Conservation (phyloP, 371 early-diverging fungal genomes). For the Mortierella sp. region DNA sequence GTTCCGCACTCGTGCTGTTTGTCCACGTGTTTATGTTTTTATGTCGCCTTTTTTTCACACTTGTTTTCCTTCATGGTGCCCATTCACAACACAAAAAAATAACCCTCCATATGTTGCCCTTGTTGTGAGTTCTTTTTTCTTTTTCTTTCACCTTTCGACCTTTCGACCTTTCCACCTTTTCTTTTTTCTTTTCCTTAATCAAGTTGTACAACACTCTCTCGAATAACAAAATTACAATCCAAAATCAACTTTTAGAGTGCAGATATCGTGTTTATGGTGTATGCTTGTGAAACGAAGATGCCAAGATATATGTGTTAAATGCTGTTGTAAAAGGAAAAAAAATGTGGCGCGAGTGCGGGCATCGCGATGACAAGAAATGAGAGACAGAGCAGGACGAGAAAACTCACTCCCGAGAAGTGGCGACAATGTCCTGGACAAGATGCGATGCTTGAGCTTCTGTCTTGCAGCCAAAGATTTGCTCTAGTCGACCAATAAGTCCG, state of each 20-base stretch:
- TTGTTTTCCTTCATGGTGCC: constrained; percentile 1
- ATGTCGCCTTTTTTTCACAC: not conserved
- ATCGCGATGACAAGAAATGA: not conserved
- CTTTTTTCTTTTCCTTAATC: constrained; percentile 5
- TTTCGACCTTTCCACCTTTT: too few relatives aligned
- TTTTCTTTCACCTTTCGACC: not conserved
- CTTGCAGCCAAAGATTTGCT: constrained; percentile 19
- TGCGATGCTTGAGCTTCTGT: constrained; percentile 16
- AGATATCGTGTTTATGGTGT: not conserved
- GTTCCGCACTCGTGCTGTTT: not conserved
- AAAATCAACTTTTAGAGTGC: not conserved
- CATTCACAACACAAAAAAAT: not conserved
- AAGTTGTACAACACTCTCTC: constrained; percentile 16
- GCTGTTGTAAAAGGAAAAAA: not conserved
- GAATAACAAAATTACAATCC: not conserved
- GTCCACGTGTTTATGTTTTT: not conserved
- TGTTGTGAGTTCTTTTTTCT: not conserved
- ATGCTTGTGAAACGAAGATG: not conserved
- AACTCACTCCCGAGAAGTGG: not conserved
- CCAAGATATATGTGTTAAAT: too few relatives aligned
- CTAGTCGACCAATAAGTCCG: not conserved
- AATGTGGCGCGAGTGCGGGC: too few relatives aligned
- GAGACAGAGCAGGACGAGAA: not conserved
- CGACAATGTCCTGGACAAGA: constrained; percentile 9
- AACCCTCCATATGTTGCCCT: not conserved